These are phyloP conservation scores for Aspergillus sparsus DNA, from an alignment of 495 filamentous ascomycete species.

Conservation along the genomic window DNA sequence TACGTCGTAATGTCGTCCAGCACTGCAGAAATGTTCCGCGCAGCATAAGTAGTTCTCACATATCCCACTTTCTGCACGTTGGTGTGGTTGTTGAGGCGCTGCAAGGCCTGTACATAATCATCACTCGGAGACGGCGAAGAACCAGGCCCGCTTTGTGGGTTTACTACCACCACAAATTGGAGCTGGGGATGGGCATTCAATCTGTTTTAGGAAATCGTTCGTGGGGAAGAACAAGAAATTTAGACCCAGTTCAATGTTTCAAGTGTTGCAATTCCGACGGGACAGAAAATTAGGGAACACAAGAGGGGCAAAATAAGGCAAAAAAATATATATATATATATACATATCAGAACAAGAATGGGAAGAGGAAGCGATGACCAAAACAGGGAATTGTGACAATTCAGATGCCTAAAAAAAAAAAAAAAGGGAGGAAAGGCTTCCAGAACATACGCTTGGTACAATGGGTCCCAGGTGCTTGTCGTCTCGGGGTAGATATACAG, in stretches of 20 bases:
- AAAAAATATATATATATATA: no score
- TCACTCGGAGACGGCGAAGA: slow-evolving; percentile 28
- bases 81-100: slow-evolving; percentile 40
- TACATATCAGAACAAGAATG: no score
- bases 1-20: slow-evolving; percentile 44
- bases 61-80: slow-evolving; percentile 54
- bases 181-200: slow-evolving; percentile 37
- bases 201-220: not conserved
- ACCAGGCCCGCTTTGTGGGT: slow-evolving; percentile 51
- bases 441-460: slow-evolving; percentile 31
- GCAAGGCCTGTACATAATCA: slow-evolving; percentile 36
- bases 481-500: slow-evolving; percentile 50
- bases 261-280: not conserved
- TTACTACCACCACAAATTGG: slow-evolving; percentile 46
- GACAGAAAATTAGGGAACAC: no score
- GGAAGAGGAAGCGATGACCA: not conserved
- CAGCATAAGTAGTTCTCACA: slow-evolving; percentile 41
- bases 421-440: not conserved
- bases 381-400: not conserved
- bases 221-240: not conserved
- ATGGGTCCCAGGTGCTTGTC: slow-evolving; percentile 44
- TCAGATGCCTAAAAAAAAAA: not conserved
- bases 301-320: no score
- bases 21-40: slow-evolving; percentile 30
- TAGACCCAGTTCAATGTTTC: not conserved